Conservation (phyloP, 805 yeast genomes). For the Metschnikowia reukaufii region DNA sequence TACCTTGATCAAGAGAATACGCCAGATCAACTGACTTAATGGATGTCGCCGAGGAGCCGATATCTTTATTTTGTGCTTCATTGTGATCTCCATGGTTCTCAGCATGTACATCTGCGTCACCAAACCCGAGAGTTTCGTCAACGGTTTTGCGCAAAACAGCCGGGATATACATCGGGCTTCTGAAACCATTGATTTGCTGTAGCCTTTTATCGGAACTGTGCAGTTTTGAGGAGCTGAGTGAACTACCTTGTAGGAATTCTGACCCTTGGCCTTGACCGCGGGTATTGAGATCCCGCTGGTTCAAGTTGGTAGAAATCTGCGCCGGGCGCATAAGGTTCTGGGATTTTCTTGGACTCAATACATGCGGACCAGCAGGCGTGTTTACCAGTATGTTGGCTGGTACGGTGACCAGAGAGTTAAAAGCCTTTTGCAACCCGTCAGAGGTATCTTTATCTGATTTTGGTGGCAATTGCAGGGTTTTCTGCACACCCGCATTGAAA, state of each 20-base stretch:
- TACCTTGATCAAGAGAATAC: slow-evolving; percentile 28
- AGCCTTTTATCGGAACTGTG: slow-evolving; percentile 31
- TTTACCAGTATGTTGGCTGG: background rate
- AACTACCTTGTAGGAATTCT: slow-evolving; percentile 7
- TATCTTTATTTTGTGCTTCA: background rate
- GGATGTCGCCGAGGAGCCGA: slow-evolving; percentile 23
- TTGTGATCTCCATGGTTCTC: slow-evolving; percentile 1
- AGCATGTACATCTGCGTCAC: slow-evolving; percentile 4
- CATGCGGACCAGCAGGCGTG: background rate
- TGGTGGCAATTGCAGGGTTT: background rate
- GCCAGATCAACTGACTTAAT: slow-evolving; percentile 35
- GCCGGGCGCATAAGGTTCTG: slow-evolving; percentile 4
- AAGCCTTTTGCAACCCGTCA: background rate
- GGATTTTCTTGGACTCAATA: background rate
- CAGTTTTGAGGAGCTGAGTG: slow-evolving; percentile 8
- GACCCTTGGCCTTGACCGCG: slow-evolving; percentile 2
- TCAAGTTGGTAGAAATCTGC: slow-evolving; percentile 3
- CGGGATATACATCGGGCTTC: slow-evolving; percentile 86
- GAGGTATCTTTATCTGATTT: background rate
- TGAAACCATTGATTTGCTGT: slow-evolving; percentile 75
- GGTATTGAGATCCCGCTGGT: slow-evolving; percentile 3
- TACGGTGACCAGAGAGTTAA: background rate
- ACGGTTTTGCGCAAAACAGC: slow-evolving; percentile 67
- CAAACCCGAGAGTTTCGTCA: slow-evolving; percentile 15
- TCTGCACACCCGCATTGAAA: background rate